Conservation (phyloP, 2,329 filamentous ascomycete species). For the Tolypocladium tropicale region DNA sequence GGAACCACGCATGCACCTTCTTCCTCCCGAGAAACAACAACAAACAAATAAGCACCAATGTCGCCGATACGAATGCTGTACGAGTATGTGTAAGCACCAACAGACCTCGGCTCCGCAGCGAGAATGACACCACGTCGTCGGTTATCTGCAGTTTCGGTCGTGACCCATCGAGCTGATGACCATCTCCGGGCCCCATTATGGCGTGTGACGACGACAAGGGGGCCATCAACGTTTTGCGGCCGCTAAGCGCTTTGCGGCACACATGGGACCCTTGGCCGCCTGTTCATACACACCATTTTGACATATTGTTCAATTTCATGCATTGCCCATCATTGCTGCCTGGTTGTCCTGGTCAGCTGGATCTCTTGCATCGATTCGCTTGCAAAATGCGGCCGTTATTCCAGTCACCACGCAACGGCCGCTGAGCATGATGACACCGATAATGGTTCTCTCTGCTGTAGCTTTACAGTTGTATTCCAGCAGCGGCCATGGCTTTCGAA, state of each 20-base stretch:
- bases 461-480: background rate
- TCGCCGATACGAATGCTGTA: too few species aligned
- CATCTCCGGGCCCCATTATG: background rate
- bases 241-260: background rate
- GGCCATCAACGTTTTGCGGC: background rate
- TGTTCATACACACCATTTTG: background rate
- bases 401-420: background rate
- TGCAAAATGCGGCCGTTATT: too few species aligned
- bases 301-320: background rate
- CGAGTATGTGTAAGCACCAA: background rate
- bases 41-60: too few species aligned
- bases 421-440: background rate
- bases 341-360: background rate
- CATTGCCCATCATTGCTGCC: background rate
- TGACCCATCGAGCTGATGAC: background rate
- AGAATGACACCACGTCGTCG: background rate
- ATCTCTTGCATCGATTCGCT: too few species aligned
- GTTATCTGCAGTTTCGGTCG: background rate
- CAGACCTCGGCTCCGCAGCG: background rate
- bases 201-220: background rate
- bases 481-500: background rate
- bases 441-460: background rate
- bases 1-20: too few species aligned
- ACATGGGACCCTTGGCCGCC: background rate
- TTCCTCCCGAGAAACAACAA: too few species aligned